Evolutionary conservation across 805 yeast species (phyloP).

Genomic region (Wickerhamomyces chaumierensis): DNA sequence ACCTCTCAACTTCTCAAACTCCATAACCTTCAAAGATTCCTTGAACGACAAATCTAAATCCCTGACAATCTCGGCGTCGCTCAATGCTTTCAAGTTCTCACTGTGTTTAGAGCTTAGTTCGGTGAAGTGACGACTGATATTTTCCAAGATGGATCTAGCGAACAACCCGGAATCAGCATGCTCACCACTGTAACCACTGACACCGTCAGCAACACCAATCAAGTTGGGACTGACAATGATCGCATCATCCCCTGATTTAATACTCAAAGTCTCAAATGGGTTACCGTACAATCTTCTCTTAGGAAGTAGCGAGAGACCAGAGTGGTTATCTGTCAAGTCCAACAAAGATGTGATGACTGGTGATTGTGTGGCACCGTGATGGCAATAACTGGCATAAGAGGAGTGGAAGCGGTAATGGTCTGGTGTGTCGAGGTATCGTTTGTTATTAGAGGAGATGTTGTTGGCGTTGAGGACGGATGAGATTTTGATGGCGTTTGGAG

Average conservation of each 20-base stretch:
- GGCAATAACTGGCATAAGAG: conserved; percentile 34
- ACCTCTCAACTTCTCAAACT: conserved; percentile 33
- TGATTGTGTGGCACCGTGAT: conserved; percentile 27
- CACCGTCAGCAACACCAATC: conserved; percentile 46
- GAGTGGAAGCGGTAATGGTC: conserved; percentile 33
- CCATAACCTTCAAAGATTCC: conserved; percentile 41
- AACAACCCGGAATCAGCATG: conserved; percentile 39
- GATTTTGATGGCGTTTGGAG: neutral
- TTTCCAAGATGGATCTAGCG: conserved; percentile 42
- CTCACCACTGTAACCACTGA: conserved; percentile 42
- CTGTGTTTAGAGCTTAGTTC: conserved; percentile 15
- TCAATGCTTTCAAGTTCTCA: conserved; percentile 27
- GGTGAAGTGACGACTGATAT: conserved; percentile 28
- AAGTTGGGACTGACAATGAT: conserved; percentile 42
- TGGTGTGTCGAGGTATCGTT: conserved; percentile 7
- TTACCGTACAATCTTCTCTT: conserved; percentile 40
- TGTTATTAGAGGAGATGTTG: neutral
- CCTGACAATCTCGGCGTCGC: conserved; percentile 29
- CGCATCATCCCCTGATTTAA: conserved; percentile 47
- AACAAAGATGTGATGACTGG: conserved; percentile 37
- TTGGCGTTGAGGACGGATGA: neutral
- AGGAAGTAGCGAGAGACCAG: conserved; percentile 31
- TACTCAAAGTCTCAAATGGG: conserved; percentile 38
- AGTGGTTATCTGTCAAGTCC: conserved; percentile 38
- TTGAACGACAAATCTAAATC: conserved; percentile 35